Evolutionary conservation across 257 asterid genomes (phyloP).

Genomic region (Salvia miltiorrhiza): DNA sequence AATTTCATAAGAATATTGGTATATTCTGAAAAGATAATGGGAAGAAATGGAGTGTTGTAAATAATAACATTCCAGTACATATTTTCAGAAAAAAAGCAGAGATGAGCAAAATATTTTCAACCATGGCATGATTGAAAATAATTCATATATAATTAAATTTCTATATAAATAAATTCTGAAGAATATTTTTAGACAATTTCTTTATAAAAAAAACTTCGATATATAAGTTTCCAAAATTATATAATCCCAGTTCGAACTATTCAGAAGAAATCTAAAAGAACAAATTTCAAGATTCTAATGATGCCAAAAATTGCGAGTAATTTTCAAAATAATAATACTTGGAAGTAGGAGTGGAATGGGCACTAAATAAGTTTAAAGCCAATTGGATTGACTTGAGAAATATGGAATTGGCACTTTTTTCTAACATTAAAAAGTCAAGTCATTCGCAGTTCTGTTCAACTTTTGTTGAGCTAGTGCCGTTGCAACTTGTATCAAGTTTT

Average conservation of each 20-base stretch:
- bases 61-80: too few relatives aligned
- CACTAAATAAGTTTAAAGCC: conserved; percentile 22
- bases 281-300: neutral
- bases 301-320: neutral
- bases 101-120: neutral
- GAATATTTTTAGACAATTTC: too few relatives aligned
- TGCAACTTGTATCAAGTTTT: neutral
- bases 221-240: too few relatives aligned
- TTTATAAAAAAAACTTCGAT: too few relatives aligned
- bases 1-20: neutral
- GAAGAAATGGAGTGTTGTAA: too few relatives aligned
- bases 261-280: neutral
- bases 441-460: neutral
- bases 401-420: conserved; percentile 16
- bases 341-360: conserved; percentile 22
- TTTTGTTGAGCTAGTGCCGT: conserved; percentile 7
- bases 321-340: neutral
- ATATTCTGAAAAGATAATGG: too few relatives aligned
- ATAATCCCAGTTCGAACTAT: neutral
- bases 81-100: too few relatives aligned
- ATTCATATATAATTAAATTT: too few relatives aligned
- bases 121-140: too few relatives aligned
- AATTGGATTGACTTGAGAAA: conserved; percentile 25
- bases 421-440: conserved; percentile 10
- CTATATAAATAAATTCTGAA: too few relatives aligned